These are phyloP conservation scores for Anastatica hierochuntica DNA, from an alignment of 345 rosid genomes.

Conservation along the genomic window DNA sequence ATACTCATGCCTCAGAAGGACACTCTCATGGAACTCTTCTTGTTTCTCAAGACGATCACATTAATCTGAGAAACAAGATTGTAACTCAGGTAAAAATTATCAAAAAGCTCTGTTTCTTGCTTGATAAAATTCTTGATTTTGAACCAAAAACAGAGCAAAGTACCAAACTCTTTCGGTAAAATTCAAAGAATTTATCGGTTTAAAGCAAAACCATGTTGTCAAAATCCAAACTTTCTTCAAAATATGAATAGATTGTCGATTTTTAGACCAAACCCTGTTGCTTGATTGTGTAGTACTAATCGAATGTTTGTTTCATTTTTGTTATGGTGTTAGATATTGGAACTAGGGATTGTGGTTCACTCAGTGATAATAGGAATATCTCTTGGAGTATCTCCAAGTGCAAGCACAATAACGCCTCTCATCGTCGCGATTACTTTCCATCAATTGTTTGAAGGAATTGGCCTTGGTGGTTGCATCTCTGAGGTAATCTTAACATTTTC, in stretches of 20 bases:
- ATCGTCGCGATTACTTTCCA: conserved; percentile 56
- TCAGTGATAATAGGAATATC: conserved; percentile 57
- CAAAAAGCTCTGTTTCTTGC: too few relatives aligned
- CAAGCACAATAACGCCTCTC: conserved; percentile 36
- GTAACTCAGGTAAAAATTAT: too few relatives aligned
- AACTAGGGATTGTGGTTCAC: conserved; percentile 58
- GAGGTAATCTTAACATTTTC: conserved; percentile 35
- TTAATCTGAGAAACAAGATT: conserved; percentile 28
- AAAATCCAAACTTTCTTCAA: too few relatives aligned
- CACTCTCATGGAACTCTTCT: conserved; percentile 48
- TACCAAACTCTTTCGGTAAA: too few relatives aligned
- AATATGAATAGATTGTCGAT: too few relatives aligned
- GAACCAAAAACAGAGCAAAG: too few relatives aligned
- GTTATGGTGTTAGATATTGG: conserved; percentile 34
- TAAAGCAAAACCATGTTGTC: too few relatives aligned
- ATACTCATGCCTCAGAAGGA: conserved; percentile 49
- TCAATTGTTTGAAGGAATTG: conserved; percentile 66
- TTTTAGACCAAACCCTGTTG: too few relatives aligned
- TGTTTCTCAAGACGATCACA: conserved; percentile 7
- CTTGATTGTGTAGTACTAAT: too few relatives aligned
- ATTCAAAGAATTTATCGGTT: too few relatives aligned
- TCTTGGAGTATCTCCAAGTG: conserved; percentile 45
- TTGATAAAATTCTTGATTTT: too few relatives aligned
- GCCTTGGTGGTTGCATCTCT: conserved; percentile 56
- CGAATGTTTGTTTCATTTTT: background rate